Evolutionary conservation across 2,329 filamentous ascomycete species (phyloP).

Genomic region (Raffaelea ambrosiae): DNA sequence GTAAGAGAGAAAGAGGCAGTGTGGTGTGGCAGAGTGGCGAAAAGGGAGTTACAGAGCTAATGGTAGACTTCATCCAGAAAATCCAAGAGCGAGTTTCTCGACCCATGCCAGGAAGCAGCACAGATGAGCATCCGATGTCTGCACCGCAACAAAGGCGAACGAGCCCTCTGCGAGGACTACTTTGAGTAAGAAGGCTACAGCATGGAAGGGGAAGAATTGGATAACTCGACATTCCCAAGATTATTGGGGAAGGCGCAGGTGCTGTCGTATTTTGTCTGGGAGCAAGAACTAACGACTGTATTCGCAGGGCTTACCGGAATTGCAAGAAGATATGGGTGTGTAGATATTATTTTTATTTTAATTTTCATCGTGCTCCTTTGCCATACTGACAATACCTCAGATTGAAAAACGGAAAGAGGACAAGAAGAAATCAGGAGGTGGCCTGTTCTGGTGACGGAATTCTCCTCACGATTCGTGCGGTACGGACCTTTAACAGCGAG

Average conservation of each 20-base stretch:
- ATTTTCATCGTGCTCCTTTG: not conserved
- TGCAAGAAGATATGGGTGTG: slow-evolving; percentile 92
- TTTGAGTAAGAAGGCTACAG: slow-evolving; percentile 75
- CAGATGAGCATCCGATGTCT: slow-evolving; percentile 78
- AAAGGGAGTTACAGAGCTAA: no score
- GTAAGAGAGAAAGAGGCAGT: slow-evolving; percentile 30
- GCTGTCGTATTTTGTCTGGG: no score
- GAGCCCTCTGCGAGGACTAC: slow-evolving; percentile 86
- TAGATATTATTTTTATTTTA: not conserved
- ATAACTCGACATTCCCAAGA: not conserved
- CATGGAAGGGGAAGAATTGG: not conserved
- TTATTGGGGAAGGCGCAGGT: no score
- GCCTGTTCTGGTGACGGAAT: no score
- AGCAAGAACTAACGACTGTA: no score
- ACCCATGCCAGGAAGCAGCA: slow-evolving; percentile 92
- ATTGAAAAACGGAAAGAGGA: slow-evolving; percentile 3
- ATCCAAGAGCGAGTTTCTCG: slow-evolving; percentile 79
- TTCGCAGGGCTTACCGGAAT: slow-evolving; percentile 81
- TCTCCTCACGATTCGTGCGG: no score
- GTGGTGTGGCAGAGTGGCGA: no score
- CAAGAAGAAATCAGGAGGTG: not conserved
- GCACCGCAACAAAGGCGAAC: slow-evolving; percentile 78
- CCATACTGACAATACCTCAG: not conserved
- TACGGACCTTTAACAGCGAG: no score
- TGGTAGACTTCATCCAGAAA: slow-evolving; percentile 50